Percentiles rank a stretch among this genome's conserved stretches.
These are phyloP conservation scores for Sporothrix pseudoabietina DNA, from an alignment of 2,329 filamentous ascomycete species.

Conservation along the genomic window DNA sequence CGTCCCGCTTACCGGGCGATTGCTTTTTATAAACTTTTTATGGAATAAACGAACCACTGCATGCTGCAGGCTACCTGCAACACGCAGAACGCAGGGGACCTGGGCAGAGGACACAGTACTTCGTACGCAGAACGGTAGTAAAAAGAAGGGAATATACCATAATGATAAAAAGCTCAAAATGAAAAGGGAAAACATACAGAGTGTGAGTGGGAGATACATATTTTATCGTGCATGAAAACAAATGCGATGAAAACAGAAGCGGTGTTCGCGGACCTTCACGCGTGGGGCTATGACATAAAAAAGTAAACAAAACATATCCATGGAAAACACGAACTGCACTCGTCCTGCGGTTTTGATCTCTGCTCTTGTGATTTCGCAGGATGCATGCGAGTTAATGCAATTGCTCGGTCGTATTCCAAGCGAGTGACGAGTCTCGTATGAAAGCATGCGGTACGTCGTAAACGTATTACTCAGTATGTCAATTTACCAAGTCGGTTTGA, in stretches of 20 bases:
- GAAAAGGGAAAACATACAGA: not conserved
- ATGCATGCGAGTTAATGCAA: not conserved
- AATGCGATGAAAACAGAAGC: not conserved
- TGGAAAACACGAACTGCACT: not conserved
- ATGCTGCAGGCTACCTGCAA: conserved; percentile 23
- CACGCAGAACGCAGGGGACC: conserved; percentile 27
- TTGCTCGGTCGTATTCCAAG: not conserved
- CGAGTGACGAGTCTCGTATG: not conserved
- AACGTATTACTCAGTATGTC: not conserved
- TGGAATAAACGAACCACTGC: not conserved
- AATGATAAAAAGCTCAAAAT: not conserved
- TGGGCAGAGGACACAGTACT: not conserved
- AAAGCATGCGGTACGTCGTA: not conserved
- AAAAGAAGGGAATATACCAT: not conserved
- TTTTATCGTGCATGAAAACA: not conserved
- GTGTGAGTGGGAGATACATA: not conserved
- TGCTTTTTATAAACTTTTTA: conserved; percentile 9
- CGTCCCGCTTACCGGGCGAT: conserved; percentile 10
- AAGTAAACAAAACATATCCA: not conserved
- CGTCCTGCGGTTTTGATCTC: not conserved
- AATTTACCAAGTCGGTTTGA: not conserved
- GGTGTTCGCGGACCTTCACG: not conserved
- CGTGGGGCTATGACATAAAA: not conserved
- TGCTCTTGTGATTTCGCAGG: not conserved
- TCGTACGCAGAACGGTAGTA: not conserved